A percentile compares a stretch with the other conserved stretches of the same genome.
These are phyloP conservation scores for Vaccinium darrowii DNA, from an alignment of 148 eudicot species.

Conservation along the genomic window DNA sequence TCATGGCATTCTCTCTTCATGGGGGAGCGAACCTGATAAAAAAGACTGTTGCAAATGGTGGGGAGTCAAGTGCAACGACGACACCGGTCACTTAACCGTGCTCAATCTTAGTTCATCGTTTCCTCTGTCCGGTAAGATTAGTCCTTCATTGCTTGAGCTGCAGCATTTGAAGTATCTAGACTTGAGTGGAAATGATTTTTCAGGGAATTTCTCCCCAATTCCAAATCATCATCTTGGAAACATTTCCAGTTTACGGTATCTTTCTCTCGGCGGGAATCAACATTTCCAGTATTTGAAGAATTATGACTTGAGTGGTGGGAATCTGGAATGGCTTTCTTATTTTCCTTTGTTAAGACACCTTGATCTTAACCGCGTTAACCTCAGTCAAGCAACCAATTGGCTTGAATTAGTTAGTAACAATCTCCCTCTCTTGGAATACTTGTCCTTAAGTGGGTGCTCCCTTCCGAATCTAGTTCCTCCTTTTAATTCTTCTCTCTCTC, in stretches of 20 bases:
- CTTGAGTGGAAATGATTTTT: no score
- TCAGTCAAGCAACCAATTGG: not conserved
- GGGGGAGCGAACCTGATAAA: no score
- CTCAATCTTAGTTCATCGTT: no score
- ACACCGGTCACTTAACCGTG: no score
- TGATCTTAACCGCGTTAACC: not conserved
- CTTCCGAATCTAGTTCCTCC: not conserved
- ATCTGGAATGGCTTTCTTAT: slow-evolving; percentile 2
- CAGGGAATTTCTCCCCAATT: no score
- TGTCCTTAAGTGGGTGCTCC: not conserved
- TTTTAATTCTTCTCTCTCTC: slow-evolving; percentile 15
- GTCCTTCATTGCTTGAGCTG: no score
- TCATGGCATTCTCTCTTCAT: no score
- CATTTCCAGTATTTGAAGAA: no score
- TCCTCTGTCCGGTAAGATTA: no score
- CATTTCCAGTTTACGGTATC: not conserved
- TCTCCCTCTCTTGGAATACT: not conserved
- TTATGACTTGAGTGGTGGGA: not conserved
- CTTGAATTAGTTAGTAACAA: not conserved
- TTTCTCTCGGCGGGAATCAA: not conserved
- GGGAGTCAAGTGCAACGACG: no score
- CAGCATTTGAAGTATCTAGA: no score
- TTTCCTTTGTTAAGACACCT: slow-evolving; percentile 7
- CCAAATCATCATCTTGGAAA: not conserved
- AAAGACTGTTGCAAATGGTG: no score